Percentiles rank a stretch among this genome's conserved stretches.
Evolutionary conservation across 176 grass and related monocot species (phyloP).

Genomic region (Eleusine indica): DNA sequence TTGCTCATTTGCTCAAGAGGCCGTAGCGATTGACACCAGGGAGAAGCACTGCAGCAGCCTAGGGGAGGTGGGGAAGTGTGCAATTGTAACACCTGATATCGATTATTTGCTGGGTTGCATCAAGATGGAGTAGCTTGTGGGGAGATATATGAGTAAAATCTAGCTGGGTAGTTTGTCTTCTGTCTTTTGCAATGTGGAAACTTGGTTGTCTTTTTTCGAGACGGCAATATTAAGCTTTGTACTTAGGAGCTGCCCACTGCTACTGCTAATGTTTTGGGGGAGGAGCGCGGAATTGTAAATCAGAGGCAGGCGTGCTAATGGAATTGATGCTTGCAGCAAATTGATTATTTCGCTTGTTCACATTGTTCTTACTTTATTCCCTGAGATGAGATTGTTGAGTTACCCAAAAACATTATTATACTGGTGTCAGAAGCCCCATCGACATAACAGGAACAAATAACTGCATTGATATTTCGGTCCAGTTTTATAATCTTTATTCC

Average conservation of each 20-base stretch:
- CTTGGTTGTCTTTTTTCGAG: neutral
- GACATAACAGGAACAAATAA: neutral
- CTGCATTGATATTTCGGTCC: neutral
- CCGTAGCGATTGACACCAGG: constrained; percentile 51
- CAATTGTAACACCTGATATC: constrained; percentile 55
- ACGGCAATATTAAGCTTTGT: neutral
- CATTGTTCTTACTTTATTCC: neutral
- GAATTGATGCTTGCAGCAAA: neutral
- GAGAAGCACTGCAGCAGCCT: constrained; percentile 72
- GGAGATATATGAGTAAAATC: neutral
- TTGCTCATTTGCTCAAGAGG: constrained; percentile 61
- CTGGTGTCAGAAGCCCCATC: neutral
- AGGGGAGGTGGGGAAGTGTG: constrained; percentile 53
- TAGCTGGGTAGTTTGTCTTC: neutral
- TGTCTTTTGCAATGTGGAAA: neutral
- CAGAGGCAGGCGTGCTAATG: neutral
- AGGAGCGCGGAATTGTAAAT: neutral
- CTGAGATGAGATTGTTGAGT: neutral
- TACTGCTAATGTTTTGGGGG: neutral
- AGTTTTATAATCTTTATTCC: neutral
- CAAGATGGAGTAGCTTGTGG: neutral
- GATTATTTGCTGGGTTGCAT: constrained; percentile 55
- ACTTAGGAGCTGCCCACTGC: neutral
- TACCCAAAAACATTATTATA: neutral
- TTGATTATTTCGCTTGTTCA: neutral